These are phyloP conservation scores for Phytophthora litchii DNA, from an alignment of 352 stramenopile species.

Conservation along the genomic window DNA sequence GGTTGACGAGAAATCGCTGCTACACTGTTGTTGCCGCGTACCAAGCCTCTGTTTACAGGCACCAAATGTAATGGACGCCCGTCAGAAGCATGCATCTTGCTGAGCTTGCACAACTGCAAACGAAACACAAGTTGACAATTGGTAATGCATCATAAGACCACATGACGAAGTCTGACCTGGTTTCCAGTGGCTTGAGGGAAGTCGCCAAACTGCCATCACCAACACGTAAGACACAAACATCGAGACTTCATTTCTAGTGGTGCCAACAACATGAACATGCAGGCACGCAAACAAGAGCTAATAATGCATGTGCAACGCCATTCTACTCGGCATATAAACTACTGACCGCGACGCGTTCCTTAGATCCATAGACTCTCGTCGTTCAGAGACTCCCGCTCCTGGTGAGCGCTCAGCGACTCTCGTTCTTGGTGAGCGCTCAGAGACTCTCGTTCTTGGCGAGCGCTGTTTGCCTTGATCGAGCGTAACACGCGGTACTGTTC, in stretches of 20 bases:
- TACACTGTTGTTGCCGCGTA: neutral
- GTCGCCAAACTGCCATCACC: neutral
- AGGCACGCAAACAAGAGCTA: neutral
- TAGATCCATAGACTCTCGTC: slow-evolving; percentile 37
- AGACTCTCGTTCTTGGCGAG: slow-evolving; percentile 17
- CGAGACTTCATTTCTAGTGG: neutral
- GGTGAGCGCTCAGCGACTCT: slow-evolving; percentile 1
- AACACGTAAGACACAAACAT: slow-evolving; percentile 1
- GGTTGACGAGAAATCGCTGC: slow-evolving; percentile 5
- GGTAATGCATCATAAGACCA: slow-evolving; percentile 3
- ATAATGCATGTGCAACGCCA: slow-evolving; percentile 21
- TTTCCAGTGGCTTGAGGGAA: neutral
- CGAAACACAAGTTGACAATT: slow-evolving; percentile 2
- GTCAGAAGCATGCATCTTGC: slow-evolving; percentile 4
- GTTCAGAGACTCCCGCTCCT: slow-evolving; percentile 5
- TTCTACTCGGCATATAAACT: slow-evolving; percentile 22
- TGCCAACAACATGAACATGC: slow-evolving; percentile 1
- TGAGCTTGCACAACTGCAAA: slow-evolving; percentile 4
- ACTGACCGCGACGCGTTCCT: slow-evolving; percentile 1
- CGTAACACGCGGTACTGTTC: slow-evolving; percentile 61
- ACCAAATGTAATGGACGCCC: neutral
- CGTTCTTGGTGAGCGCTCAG: slow-evolving; percentile 1
- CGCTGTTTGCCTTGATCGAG: slow-evolving; percentile 47
- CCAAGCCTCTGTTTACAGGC: neutral
- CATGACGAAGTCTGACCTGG: slow-evolving; percentile 8